phyloP scores from a whole-genome alignment of 2,329 filamentous ascomycete species.

The Fusarium brevicatenulatum region DNA sequence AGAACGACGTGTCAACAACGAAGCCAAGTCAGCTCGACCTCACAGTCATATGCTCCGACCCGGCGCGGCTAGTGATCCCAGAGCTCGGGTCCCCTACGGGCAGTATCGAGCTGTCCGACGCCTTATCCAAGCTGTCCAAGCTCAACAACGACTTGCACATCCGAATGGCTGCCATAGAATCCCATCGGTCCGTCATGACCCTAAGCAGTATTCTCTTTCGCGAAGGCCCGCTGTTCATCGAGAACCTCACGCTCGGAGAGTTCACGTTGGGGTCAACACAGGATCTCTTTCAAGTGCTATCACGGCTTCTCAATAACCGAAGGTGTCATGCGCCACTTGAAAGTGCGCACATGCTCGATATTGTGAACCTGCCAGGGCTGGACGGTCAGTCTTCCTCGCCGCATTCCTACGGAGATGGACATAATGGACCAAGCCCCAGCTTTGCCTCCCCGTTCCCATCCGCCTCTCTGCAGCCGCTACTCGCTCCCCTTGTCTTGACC shows the following conservation, averaged over 20 bases:
- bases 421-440: not conserved
- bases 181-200: rapidly evolving
- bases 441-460: not conserved
- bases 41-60: not conserved
- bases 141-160: not conserved
- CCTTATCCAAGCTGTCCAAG: not conserved
- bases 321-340: rapidly evolving
- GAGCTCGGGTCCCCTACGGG: rapidly evolving
- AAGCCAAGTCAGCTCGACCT: rapidly evolving
- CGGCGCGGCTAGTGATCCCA: rapidly evolving
- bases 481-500: not conserved
- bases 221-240: not conserved
- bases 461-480: not conserved
- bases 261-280: not conserved
- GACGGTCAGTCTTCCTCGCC: not conserved
- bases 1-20: rapidly evolving
- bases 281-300: not conserved
- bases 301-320: not conserved
- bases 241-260: not conserved
- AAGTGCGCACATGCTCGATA: not conserved
- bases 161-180: not conserved
- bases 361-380: not conserved
- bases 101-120: rapidly evolving
- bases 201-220: not conserved
- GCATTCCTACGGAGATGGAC: not conserved